Percentiles rank a stretch among this genome's conserved stretches.
Evolutionary conservation across 345 rosid species (phyloP).

Genomic region (Syzygium grande): DNA sequence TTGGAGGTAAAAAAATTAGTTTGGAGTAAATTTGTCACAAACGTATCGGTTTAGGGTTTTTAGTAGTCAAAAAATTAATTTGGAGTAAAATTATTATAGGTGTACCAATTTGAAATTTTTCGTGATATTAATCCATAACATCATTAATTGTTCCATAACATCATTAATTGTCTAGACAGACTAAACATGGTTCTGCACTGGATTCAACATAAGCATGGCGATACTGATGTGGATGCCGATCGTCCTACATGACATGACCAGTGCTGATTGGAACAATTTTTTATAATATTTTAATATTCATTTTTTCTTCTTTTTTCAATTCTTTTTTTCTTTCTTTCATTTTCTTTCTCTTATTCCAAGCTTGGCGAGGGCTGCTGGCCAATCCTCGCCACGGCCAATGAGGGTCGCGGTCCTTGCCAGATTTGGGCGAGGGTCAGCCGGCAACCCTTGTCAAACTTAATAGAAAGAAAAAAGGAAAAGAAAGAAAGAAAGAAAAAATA

Average conservation of each 20-base stretch:
- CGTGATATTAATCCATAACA: no score
- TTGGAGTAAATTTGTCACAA: no score
- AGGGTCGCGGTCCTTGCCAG: neutral
- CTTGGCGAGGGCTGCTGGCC: no score
- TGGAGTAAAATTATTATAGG: no score
- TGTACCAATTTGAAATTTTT: no score
- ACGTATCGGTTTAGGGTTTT: no score
- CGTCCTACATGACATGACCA: rapidly evolving
- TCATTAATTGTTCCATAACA: neutral
- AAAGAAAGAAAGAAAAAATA: neutral
- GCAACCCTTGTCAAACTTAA: no score
- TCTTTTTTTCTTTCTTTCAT: neutral
- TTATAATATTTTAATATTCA: no score
- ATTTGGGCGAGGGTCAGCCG: no score
- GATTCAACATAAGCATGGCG: neutral
- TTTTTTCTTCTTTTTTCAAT: neutral
- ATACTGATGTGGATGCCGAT: rapidly evolving
- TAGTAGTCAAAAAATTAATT: no score
- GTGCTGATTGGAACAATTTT: rapidly evolving
- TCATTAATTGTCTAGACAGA: neutral
- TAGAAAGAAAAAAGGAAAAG: neutral
- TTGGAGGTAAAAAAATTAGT: no score
- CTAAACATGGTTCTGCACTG: neutral
- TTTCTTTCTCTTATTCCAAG: neutral
- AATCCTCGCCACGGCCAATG: no score